A percentile compares a stretch with the other conserved stretches of the same genome.
Conservation (phyloP, 192 early-diverging fungal genomes). For the Coemansia biformis region DNA sequence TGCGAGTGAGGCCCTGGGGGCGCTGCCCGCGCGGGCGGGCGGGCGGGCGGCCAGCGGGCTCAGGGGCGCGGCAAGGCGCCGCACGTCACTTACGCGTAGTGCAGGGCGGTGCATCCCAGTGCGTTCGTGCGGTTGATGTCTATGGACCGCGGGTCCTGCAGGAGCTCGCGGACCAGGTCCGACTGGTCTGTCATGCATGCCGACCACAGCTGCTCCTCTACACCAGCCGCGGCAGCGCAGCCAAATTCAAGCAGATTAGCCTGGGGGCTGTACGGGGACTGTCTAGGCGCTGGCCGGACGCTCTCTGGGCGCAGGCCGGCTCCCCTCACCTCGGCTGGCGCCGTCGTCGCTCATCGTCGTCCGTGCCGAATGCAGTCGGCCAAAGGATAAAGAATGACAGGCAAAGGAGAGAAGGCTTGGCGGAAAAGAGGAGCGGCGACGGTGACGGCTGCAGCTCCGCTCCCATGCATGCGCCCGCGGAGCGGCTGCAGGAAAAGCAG, state of each 20-base stretch:
- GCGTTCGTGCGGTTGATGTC: slow-evolving; percentile 61
- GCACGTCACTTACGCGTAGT: slow-evolving; percentile 53
- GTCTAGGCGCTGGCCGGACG: too few species aligned
- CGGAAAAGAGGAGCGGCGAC: background rate
- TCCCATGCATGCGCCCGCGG: background rate
- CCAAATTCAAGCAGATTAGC: background rate
- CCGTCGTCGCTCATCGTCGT: slow-evolving; percentile 21
- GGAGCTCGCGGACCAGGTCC: slow-evolving; percentile 57
- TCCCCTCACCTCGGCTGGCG: slow-evolving; percentile 24
- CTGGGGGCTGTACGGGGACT: too few species aligned
- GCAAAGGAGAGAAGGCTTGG: background rate
- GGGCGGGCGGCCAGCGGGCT: too few species aligned
- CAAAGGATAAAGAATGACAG: background rate
- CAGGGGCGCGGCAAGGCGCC: too few species aligned
- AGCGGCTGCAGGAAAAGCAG: too few species aligned
- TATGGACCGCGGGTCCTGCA: slow-evolving; percentile 43
- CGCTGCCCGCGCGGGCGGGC: background rate
- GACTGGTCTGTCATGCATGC: slow-evolving; percentile 69
- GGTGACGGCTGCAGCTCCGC: background rate
- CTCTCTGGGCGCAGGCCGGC: too few species aligned
- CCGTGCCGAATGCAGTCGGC: too few species aligned
- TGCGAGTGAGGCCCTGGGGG: too few species aligned
- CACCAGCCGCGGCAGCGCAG: background rate
- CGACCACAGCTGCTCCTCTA: slow-evolving; percentile 65
- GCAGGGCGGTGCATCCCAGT: slow-evolving; percentile 62